Base-by-base conservation (phyloP, 805 yeast species). In the Lachancea cidri region DNA sequence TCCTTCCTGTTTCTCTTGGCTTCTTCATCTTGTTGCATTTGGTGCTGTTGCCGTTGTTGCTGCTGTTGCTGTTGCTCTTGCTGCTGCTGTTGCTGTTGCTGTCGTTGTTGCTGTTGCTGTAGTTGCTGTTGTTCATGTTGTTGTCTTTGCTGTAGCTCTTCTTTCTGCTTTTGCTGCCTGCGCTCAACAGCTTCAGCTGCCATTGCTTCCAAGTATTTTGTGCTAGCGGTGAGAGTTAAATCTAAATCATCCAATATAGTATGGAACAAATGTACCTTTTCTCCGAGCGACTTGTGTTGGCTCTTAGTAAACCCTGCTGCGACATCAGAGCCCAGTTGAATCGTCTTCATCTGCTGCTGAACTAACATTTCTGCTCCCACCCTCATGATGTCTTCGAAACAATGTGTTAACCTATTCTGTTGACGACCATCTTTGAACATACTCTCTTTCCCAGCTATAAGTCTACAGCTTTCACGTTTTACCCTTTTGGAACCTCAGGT, bases 321-420 rank as follows among this genome's bases (percentile, higher is more conserved):
- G 6, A 57, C 47, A 11, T 50, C 42, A 2, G 50, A 44, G 43
- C 58, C 60, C 13, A 59, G 38, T 38, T 59, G 63, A 13, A 60
- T 58, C 3, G 63, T 59, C 36, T 59, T 62, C 33, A 60, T 35
- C 44, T 62, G 66, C 45, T 62, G 64, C 39, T 62, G 64, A 2
- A 59, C 50, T 43, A 62, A 44, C 61, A 62, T 53, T 33, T 64
- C 69, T 19, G 61, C 60, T 3, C 62, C 58, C 11, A 57, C 50
- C 36, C 46, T 54, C 50, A 62, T 43, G 9, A 62, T 57, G 30
- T 59, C 65, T 42, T 62, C 60, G 25, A 60, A 59, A 41, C 64
- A 58, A 29, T 53, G 55, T 3, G 63, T 57, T 14, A 61, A 46
- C 42, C 50, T 56, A 30, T 60, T 61, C 31, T 46, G 54, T 20